Evolutionary conservation across 306 rosid genomes (phyloP).

Genomic region (Amphicarpaea edgeworthii): DNA sequence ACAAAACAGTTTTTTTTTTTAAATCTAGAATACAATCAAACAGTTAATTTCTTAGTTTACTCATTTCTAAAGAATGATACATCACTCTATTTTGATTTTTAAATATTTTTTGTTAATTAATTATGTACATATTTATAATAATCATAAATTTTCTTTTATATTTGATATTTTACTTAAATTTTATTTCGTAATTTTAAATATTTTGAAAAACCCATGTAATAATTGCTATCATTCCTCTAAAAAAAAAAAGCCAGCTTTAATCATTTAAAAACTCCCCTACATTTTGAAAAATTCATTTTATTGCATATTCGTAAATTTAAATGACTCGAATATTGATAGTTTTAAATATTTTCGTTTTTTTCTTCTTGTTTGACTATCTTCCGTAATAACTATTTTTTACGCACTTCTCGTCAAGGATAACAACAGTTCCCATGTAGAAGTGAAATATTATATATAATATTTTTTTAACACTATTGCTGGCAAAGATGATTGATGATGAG

Average conservation of each 20-base stretch:
- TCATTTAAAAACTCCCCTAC: background rate
- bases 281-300: background rate
- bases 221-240: too few species aligned
- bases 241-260: background rate
- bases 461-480: background rate
- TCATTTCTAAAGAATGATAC: background rate
- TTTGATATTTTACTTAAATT: background rate
- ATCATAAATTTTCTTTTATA: background rate
- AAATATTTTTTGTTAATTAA: background rate
- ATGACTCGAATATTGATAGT: background rate
- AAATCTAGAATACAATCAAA: background rate
- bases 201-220: background rate
- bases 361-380: background rate
- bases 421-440: constrained; percentile 31
- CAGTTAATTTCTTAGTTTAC: background rate
- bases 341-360: background rate
- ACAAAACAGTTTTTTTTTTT: background rate
- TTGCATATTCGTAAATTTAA: background rate
- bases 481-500: constrained; percentile 23
- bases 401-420: constrained; percentile 22
- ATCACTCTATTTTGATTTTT: background rate
- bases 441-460: constrained; percentile 20
- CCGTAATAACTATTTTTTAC: background rate
- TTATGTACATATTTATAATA: background rate
- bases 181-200: background rate